Percentiles rank a stretch among this genome's conserved stretches.
Evolutionary conservation across 2,329 filamentous ascomycete genomes (phyloP).

Genomic region (Aureobasidium namibiae): DNA sequence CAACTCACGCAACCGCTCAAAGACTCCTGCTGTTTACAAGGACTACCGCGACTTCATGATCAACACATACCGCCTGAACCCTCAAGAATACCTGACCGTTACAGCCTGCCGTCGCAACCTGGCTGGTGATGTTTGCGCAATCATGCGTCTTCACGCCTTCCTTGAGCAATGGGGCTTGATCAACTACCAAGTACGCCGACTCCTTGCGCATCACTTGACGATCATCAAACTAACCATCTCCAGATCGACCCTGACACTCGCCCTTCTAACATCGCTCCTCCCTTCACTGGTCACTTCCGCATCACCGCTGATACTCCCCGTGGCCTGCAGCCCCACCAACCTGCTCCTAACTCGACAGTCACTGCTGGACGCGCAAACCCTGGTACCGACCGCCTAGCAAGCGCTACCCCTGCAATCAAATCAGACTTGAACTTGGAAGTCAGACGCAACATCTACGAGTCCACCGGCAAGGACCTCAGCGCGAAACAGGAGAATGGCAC

Average conservation of each 20-base stretch:
- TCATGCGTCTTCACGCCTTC: conserved; percentile 97
- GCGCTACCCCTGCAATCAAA: conserved; percentile 59
- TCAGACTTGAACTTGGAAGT: conserved; percentile 85
- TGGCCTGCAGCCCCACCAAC: conserved; percentile 91
- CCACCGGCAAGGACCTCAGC: conserved; percentile 75
- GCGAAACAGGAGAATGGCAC: conserved; percentile 51
- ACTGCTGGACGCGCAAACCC: conserved; percentile 53
- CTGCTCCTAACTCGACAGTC: conserved; percentile 62
- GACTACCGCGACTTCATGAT: conserved; percentile 99
- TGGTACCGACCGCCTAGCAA: conserved; percentile 64
- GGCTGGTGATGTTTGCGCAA: conserved; percentile 94
- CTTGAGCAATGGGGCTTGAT: conserved; percentile 98
- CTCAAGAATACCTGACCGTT: conserved; percentile 91
- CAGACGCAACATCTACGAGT: conserved; percentile 90
- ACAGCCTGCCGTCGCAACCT: conserved; percentile 92
- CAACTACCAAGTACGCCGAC: conserved; percentile 77
- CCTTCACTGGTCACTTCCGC: conserved; percentile 95
- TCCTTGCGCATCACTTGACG: neutral
- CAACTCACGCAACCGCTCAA: conserved; percentile 96
- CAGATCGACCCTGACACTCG: conserved; percentile 94
- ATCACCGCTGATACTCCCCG: conserved; percentile 92
- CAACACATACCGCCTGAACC: conserved; percentile 95
- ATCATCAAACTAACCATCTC: conserved; percentile 22
- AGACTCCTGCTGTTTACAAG: conserved; percentile 94
- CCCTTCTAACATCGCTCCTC: conserved; percentile 89